Conservation (phyloP, 495 filamentous ascomycete species). For the Neurospora africana region DNA sequence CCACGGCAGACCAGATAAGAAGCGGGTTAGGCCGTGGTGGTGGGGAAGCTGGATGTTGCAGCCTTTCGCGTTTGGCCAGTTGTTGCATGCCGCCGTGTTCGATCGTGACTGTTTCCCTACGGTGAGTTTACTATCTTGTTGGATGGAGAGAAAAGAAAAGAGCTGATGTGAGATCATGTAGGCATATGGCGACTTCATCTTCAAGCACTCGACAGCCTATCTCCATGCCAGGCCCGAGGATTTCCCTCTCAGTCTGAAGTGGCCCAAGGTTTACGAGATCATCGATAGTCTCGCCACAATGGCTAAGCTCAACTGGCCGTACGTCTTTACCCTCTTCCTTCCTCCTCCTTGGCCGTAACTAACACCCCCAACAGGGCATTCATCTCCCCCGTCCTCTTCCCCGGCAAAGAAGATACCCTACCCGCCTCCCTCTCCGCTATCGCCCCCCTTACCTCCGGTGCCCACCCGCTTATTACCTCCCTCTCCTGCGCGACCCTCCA, state of each 20-base stretch:
- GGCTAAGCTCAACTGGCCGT: constrained; percentile 77
- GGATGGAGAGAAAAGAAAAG: not conserved
- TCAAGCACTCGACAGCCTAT: constrained; percentile 66
- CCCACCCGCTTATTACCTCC: constrained; percentile 71
- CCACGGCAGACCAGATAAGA: constrained; percentile 24
- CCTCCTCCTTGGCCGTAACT: constrained; percentile 4
- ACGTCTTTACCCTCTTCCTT: constrained; percentile 23
- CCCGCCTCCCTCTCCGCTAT: constrained; percentile 55
- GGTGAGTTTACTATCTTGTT: constrained; percentile 10
- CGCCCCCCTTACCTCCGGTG: constrained; percentile 67
- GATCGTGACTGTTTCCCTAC: constrained; percentile 78
- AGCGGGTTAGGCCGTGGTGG: constrained; percentile 59
- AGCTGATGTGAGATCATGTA: not conserved
- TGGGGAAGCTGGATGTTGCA: constrained; percentile 95
- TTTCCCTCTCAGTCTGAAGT: constrained; percentile 55
- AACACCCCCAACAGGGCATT: constrained; percentile 44
- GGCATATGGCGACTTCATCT: constrained; percentile 62
- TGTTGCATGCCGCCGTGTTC: constrained; percentile 86
- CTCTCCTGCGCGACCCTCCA: constrained; percentile 91
- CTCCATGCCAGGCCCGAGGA: constrained; percentile 59
- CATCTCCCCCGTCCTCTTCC: constrained; percentile 80
- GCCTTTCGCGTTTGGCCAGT: constrained; percentile 81
- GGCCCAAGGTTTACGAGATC: constrained; percentile 68
- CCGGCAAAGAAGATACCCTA: constrained; percentile 50
- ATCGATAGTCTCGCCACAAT: constrained; percentile 74